Conservation (phyloP, 2,329 filamentous ascomycete species). For the Scytalidium lignicola region DNA sequence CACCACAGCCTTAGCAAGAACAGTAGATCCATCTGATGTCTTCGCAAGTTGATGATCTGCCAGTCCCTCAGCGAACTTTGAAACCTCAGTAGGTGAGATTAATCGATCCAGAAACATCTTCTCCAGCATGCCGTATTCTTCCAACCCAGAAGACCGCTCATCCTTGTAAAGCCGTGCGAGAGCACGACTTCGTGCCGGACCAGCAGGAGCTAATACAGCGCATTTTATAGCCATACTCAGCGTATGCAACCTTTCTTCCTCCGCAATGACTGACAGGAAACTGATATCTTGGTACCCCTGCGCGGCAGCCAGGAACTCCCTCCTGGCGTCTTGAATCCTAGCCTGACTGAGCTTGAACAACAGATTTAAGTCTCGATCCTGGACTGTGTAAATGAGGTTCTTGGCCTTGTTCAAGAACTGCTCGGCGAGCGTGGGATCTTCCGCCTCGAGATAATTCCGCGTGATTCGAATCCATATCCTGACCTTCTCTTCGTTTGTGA, state of each 20-base stretch:
- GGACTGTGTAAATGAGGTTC: slow-evolving; percentile 77
- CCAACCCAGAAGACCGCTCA: slow-evolving; percentile 69
- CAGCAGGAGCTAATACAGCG: slow-evolving; percentile 86
- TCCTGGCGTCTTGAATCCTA: slow-evolving; percentile 84
- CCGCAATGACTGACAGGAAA: slow-evolving; percentile 71
- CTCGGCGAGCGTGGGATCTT: slow-evolving; percentile 81
- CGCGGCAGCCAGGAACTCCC: slow-evolving; percentile 82
- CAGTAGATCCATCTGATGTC: slow-evolving; percentile 86
- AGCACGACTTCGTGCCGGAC: slow-evolving; percentile 73
- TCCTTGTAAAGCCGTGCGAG: slow-evolving; percentile 90
- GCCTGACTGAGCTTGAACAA: slow-evolving; percentile 91
- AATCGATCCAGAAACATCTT: slow-evolving; percentile 96
- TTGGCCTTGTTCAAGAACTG: slow-evolving; percentile 92
- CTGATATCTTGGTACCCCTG: slow-evolving; percentile 85
- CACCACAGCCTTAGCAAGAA: slow-evolving; percentile 86
- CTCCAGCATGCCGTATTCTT: slow-evolving; percentile 84
- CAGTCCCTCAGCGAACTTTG: slow-evolving; percentile 75
- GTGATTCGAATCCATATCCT: slow-evolving; percentile 90
- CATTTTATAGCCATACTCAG: slow-evolving; percentile 86
- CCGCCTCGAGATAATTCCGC: slow-evolving; percentile 87
- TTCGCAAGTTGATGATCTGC: slow-evolving; percentile 84
- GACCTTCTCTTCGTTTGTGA: slow-evolving; percentile 77
- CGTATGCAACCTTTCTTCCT: slow-evolving; percentile 79
- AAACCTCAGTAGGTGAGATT: slow-evolving; percentile 74
- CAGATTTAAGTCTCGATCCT: slow-evolving; percentile 68